Base-by-base conservation (phyloP, 208 protist genomes). In the Crithidia acanthocephali region DNA sequence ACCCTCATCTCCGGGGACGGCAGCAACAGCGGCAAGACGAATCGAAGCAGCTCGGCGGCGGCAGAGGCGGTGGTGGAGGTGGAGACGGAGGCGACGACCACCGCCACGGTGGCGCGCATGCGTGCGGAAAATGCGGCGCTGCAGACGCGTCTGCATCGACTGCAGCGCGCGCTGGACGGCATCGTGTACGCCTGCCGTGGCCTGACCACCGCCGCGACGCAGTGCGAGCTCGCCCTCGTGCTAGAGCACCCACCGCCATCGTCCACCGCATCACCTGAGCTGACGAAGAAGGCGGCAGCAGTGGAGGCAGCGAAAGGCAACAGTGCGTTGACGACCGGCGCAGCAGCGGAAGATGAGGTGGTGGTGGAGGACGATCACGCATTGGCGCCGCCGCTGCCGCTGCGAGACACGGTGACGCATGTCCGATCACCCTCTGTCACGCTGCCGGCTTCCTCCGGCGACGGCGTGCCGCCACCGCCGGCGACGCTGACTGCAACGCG, bases 181-280 rank as follows among this genome's bases (percentile, higher is more conserved):
- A 66, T 78, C 16, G 13, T 48, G 3, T 42, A 67, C 9, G 33
- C 72, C 13, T 72, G 65, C 27, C 60, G 50, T 3, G 51, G 30
- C 7, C 30, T 78, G 30, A 9, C 33, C 18, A n/a, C 42, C 47
- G 72, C 72, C 2, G 42, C 72, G 22, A 35, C 11, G 52, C 64
- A 68, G 44, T 72, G 65, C 22, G 65, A 62, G 59, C 55, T 51
- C 11, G 63, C 63, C 8, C 16, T 59, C 1, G 55, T 40, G 2
- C n/a, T 71, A 18, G 56, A 32, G 11, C 35, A 45, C 20, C 16
- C 22, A 1, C 18, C 32, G 25, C 35, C 35, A 40, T 42, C 27
- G 37, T 13, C n/a, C 6, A 47, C 18, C 5, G 57, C 33, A 32
- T 3, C 50, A 32, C 11, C 45, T 15, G 28, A 22, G 18, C 40